These are phyloP conservation scores for Kwoniella shivajii DNA, from an alignment of 1,284 basidiomycete species.

Conservation along the genomic window DNA sequence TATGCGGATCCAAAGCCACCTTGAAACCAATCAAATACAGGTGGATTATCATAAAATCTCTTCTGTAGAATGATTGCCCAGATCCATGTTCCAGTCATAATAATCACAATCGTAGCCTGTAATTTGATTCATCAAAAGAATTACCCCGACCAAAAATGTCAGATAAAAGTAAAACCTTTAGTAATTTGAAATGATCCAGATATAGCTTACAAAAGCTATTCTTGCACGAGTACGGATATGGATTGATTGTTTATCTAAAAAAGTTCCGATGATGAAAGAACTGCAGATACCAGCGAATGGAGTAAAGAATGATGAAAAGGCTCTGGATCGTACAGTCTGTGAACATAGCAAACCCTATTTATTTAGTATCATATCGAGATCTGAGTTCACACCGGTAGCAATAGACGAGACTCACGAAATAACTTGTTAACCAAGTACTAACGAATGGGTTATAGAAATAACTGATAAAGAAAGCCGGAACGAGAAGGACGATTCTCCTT, in stretches of 20 bases:
- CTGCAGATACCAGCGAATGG: conserved; percentile 37
- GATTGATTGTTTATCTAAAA: conserved; percentile 35
- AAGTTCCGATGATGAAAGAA: conserved; percentile 32
- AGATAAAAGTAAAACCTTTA: not conserved
- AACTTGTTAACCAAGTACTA: conserved; percentile 33
- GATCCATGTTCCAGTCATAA: conserved; percentile 37
- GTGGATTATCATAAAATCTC: conserved; percentile 24
- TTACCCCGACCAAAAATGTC: too few relatives aligned
- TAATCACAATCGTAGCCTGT: conserved; percentile 23
- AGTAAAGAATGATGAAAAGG: conserved; percentile 41
- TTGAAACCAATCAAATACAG: conserved; percentile 32
- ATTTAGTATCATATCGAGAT: not conserved
- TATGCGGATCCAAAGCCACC: conserved; percentile 28
- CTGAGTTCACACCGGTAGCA: not conserved
- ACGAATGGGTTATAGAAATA: conserved; percentile 39
- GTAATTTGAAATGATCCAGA: not conserved
- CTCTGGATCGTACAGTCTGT: conserved; percentile 39
- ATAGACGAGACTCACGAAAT: conserved; percentile 37
- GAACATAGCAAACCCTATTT: not conserved
- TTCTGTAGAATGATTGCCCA: conserved; percentile 35
- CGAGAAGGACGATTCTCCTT: conserved; percentile 28
- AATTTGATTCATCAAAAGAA: too few relatives aligned
- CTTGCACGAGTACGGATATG: conserved; percentile 30
- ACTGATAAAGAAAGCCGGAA: conserved; percentile 37
- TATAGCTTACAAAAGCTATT: conserved; percentile 27